A percentile compares a stretch with the other conserved stretches of the same genome.
Conservation (phyloP, 202 grass and related monocot species). For the Tripidium arundinaceum region DNA sequence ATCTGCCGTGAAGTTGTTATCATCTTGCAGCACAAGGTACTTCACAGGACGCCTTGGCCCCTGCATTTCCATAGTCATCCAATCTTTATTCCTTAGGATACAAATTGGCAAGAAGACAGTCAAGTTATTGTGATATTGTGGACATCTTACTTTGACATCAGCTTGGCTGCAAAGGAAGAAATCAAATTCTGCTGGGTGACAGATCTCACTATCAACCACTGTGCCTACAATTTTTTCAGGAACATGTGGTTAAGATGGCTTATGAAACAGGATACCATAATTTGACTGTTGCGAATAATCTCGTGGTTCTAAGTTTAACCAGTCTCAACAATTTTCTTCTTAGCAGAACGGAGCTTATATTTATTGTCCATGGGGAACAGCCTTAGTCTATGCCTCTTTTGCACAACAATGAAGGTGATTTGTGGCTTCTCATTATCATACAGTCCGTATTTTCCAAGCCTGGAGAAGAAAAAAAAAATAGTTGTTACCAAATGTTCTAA, state of each 20-base stretch:
- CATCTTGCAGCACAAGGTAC: too few species aligned
- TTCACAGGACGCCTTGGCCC: too few species aligned
- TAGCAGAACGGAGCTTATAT: neutral
- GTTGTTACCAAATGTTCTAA: neutral
- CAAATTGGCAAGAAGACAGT: too few species aligned
- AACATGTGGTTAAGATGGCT: neutral
- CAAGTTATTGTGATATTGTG: too few species aligned
- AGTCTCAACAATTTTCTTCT: neutral
- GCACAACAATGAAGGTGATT: constrained; percentile 72
- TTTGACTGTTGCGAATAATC: neutral
- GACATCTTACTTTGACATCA: constrained; percentile 42
- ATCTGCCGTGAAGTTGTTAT: too few species aligned
- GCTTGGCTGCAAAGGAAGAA: constrained; percentile 71
- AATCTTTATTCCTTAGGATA: too few species aligned
- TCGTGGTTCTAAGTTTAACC: neutral
- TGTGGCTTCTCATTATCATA: constrained; percentile 36
- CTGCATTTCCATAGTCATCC: too few species aligned
- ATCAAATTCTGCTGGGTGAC: constrained; percentile 68
- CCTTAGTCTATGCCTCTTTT: constrained; percentile 72
- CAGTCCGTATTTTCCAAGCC: constrained; percentile 48
- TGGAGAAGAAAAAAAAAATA: neutral
- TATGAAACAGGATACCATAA: neutral
- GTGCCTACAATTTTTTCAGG: too few species aligned
- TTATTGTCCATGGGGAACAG: constrained; percentile 20
- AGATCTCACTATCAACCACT: constrained; percentile 59